Evolutionary conservation across 768 basidiomycete genomes (phyloP), one percentile per base, ranked within the genome.

Genomic region (Tricholoma matsutake): DNA sequence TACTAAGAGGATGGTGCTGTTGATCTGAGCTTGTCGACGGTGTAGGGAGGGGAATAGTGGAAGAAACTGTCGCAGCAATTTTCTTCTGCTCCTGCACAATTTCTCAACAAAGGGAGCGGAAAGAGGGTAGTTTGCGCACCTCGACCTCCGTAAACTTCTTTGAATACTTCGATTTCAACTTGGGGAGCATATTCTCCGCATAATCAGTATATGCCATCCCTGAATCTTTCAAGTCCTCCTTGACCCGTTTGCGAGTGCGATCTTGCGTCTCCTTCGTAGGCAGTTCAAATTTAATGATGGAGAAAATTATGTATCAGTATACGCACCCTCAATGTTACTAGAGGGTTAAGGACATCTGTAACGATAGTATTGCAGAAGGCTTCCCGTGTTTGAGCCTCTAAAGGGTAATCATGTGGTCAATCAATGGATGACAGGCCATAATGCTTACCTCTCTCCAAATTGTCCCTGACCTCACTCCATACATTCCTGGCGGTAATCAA

Each of bases 111-210:
- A 28, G 11, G 51, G 18, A 18, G 37, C 35, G 37, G 52, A 60
- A 37, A 54, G 47, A 56, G 7, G 51, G 25, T 22, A 57, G 20
- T 39, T 14, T 31, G 65, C 78, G 59, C 63, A 92, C 94, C 81
- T 96, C 95, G 6, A 91, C 87, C 65, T 95, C 93, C 54, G 88
- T 85, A 69, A 91, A 93, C 73, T 92, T 95, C 77, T 88, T 92
- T 22, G 84, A 73, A 70, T 97, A 97, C 43, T 81, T 75, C 54
- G 85, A 80, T 76, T 93, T 95, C 56, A 96, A 75, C 67, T 86
- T 89, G 1, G 94, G 94, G 8, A 96, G 78, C n/a, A 82, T 78
- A 58, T 80, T 85, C 69, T 93, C 92, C 10, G 87, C 86, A 69
- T 87, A 94, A 32, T 96, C 94, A 32, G 83, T 83, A 72, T 96